Percentiles rank a stretch among this genome's conserved stretches.
Conservation (phyloP, 1,139 yeast species). For the Kodamaea sp. region DNA sequence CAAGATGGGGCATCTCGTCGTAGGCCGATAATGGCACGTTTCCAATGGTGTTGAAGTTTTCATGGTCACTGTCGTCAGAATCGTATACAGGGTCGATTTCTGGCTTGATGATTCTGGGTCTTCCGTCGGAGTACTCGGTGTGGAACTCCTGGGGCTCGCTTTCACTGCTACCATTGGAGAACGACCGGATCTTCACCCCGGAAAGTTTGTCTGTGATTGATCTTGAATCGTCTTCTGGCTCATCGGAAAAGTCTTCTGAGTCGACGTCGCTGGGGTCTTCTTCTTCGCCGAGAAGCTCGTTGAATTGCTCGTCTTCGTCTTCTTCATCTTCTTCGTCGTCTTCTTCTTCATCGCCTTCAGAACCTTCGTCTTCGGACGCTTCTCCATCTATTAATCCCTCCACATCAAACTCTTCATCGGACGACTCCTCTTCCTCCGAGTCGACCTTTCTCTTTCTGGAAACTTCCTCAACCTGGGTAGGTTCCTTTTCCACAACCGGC, state of each 20-base stretch:
- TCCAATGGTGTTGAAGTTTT: slow-evolving; percentile 86
- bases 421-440: slow-evolving; percentile 19
- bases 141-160: slow-evolving; percentile 31
- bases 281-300: slow-evolving; percentile 55
- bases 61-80: slow-evolving; percentile 88
- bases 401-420: slow-evolving; percentile 30
- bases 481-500: slow-evolving; percentile 4
- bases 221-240: slow-evolving; percentile 47
- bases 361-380: slow-evolving; percentile 18
- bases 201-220: slow-evolving; percentile 59
- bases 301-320: slow-evolving; percentile 66
- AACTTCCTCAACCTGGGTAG: slow-evolving; percentile 4
- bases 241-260: slow-evolving; percentile 49
- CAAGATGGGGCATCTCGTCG: slow-evolving; percentile 96
- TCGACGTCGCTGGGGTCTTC: slow-evolving; percentile 39
- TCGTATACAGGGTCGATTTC: slow-evolving; percentile 93
- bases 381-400: slow-evolving; percentile 29
- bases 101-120: slow-evolving; percentile 72
- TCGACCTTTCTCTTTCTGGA: slow-evolving; percentile 21
- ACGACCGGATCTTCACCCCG: slow-evolving; percentile 51
- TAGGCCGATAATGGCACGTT: slow-evolving; percentile 90
- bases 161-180: slow-evolving; percentile 37
- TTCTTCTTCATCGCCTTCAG: slow-evolving; percentile 25
- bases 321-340: slow-evolving; percentile 32
- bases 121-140: slow-evolving; percentile 76